Base-by-base conservation (phyloP, 495 filamentous ascomycete species). In the Recurvomyces mirabilis region DNA sequence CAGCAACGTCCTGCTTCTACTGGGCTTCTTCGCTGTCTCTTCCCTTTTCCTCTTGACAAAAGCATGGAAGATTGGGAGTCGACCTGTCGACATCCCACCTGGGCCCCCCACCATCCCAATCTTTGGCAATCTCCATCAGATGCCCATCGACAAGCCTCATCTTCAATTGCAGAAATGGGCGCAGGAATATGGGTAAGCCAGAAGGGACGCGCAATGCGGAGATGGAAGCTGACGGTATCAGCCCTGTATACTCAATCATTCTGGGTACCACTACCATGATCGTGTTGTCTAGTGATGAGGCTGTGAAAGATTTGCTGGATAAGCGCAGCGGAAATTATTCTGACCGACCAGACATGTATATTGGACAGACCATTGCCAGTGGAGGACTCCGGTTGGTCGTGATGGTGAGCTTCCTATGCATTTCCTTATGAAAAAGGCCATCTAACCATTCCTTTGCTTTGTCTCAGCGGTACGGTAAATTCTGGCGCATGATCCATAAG, bases 221-320 rank as follows among this genome's bases (percentile, higher is more conserved):
- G n/a, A n/a, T n/a, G n/a, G n/a, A n/a, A n/a, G n/a, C n/a, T n/a
- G n/a, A n/a, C n/a, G n/a, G 26, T 22, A 10, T 46, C 3, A 14
- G 31, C 19, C 17, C 32, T 71, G 13, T 70, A 56, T 46, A 60
- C 52, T 7, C 52, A n/a, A n/a, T 74, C 18, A 68, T 69, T 46
- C 38, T 67, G 14, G 63, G 64, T 10, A 43, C 53, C 7, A 53
- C 43, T 10, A 69, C 61, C 0, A 41, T 56, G 1, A 48, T 68
- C 21, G 60, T 75, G 9, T 41, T 75, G 15, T 68, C 54, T 11
- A 55, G 61, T 28, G 61, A 59, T 4, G 41, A 50, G 1, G 30
- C 64, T 0, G 51, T 67, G 34, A 64, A 65, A 28, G 59, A 73
- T 23, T 46, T 72, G 6, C 26, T 74, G 14, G 71, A 74, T 43